A percentile compares a stretch with the other conserved stretches of the same genome.
Evolutionary conservation across 2,329 filamentous ascomycete genomes (phyloP).

Genomic region (Aspergillus caelatus): DNA sequence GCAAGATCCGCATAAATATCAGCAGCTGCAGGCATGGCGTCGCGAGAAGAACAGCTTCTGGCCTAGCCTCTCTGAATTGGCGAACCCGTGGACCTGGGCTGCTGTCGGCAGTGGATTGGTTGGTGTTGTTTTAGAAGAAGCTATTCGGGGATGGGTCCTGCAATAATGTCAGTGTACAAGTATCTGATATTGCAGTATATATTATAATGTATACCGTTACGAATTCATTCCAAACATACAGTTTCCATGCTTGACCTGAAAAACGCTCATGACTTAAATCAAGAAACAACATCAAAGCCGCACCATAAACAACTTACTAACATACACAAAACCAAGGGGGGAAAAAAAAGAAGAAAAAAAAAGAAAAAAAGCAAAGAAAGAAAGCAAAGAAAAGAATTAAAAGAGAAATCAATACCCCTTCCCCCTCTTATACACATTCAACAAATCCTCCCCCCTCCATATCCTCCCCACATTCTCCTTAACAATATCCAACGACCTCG

Average conservation of each 20-base stretch:
- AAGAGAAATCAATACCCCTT: slow-evolving; percentile 58
- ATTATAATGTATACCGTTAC: background rate
- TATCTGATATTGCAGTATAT: background rate
- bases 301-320: background rate
- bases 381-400: too few species aligned
- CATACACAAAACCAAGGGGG: too few species aligned
- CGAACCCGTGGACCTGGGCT: slow-evolving; percentile 60
- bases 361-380: too few species aligned
- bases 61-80: slow-evolving; percentile 54
- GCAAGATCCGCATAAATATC: slow-evolving; percentile 54
- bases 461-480: slow-evolving; percentile 58
- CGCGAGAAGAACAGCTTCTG: slow-evolving; percentile 63
- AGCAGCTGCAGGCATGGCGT: slow-evolving; percentile 56
- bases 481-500: slow-evolving; percentile 61
- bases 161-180: background rate
- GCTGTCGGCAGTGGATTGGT: slow-evolving; percentile 54
- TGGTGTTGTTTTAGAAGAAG: slow-evolving; percentile 52
- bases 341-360: too few species aligned
- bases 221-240: background rate
- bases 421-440: slow-evolving; percentile 64
- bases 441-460: slow-evolving; percentile 56
- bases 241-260: background rate
- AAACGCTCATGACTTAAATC: background rate
- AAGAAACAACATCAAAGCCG: background rate
- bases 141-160: slow-evolving; percentile 17